Base-by-base conservation (phyloP, 2,329 filamentous ascomycete species). In the Paracoccidioides brasiliensis region DNA sequence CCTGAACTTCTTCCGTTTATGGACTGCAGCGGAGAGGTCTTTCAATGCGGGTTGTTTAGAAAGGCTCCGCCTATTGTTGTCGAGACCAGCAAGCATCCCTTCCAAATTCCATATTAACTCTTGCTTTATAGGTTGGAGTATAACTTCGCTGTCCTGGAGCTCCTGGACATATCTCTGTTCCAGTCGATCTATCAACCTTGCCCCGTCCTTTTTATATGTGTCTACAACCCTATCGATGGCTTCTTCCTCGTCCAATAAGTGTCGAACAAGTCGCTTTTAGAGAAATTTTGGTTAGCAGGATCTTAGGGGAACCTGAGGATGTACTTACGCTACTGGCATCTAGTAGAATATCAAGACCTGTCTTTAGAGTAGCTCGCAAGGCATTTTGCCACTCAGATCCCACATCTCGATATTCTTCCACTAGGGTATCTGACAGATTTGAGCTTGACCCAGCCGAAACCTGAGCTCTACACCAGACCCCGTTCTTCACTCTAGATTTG, bases 221-320 rank as follows among this genome's bases (percentile, higher is more conserved):
- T 71, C 66, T 3, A 77, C 61, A 32, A 77, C 71, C 33, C 74
- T 67, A 3, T 63, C 64, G 32, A 77, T 67, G 0, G 71, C 72
- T 3, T 67, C 68, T 60, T 78, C 76, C 46, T 73, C 70, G n/a
- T 73, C 69, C 7, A 76, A 67, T 15, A 80, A 68, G 55, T 77
- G 70, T 1, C 64, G 69, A 7, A 74, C 61, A 8, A 80, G 68
- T 15, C 67, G 67, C 66, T 77, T 60, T 32, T 14, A 15, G 33
- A 44, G 50, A 28, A 10, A 43, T 8, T 37, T 28, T 14, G 43
- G 5, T 42, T 44, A 52, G 53, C 35, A 43, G 32, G 15, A 4
- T 41, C 7, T 7, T 54, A 41, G 30, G 15, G 5, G 10, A 35
- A 14, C 49, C 10, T 12, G 4, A 15, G 14, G 14, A 7, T 43